Evolutionary conservation across 495 filamentous ascomycete species (phyloP).

Genomic region (Penicillium manginii): DNA sequence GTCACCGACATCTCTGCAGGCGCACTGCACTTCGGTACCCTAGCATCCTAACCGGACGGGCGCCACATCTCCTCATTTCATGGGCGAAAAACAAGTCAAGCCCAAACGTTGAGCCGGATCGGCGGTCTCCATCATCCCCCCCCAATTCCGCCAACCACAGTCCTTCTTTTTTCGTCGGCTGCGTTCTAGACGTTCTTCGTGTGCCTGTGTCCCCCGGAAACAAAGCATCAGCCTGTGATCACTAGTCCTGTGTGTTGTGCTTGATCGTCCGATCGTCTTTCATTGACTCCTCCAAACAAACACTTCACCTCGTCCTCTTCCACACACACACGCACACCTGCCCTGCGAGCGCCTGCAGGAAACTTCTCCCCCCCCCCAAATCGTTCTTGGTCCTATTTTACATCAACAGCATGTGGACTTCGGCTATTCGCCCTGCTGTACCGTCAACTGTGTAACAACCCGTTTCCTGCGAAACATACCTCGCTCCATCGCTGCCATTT

Average conservation of each 20-base stretch:
- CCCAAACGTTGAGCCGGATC: conserved; percentile 39
- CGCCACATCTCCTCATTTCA: conserved; percentile 27
- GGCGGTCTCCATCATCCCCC: conserved; percentile 24
- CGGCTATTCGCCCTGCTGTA: conserved; percentile 42
- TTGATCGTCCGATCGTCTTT: conserved; percentile 25
- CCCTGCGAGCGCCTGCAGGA: conserved; percentile 25
- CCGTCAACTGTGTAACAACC: conserved; percentile 41
- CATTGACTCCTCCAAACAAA: conserved; percentile 14
- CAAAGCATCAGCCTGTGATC: conserved; percentile 22
- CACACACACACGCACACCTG: conserved; percentile 4
- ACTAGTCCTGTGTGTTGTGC: conserved; percentile 21
- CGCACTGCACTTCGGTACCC: conserved; percentile 13
- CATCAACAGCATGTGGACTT: conserved; percentile 46
- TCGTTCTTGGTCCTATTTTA: conserved; percentile 15
- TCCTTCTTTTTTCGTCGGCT: conserved; percentile 14
- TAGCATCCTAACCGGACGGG: conserved; percentile 1
- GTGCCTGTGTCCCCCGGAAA: conserved; percentile 18
- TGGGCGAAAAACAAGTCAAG: conserved; percentile 22
- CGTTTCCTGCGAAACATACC: conserved; percentile 38
- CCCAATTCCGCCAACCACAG: conserved; percentile 31
- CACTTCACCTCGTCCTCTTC: conserved; percentile 13
- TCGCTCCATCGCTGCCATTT: conserved; percentile 16
- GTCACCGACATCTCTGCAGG: conserved; percentile 38
- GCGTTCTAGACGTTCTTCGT: conserved; percentile 46
- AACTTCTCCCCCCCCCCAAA: conserved; percentile 7